Evolutionary conservation across 768 basidiomycete species (phyloP), one percentile per base, ranked within the genome.

Genomic region (Mrakia blollopis): DNA sequence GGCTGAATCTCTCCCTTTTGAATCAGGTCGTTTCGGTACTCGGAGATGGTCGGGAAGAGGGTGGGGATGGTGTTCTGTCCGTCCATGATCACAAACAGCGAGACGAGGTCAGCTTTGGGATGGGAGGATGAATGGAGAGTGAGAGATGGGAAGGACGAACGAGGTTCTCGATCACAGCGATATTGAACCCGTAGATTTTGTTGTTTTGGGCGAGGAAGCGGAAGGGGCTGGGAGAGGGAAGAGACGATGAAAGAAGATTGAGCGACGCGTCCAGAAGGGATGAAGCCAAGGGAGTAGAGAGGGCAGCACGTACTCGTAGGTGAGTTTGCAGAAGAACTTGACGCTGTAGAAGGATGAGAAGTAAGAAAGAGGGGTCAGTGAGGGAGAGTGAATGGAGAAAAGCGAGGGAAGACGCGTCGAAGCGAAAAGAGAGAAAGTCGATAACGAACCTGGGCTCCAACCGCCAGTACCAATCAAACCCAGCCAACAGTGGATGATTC

Each of bases 101-200:
- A 28, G 11, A 25, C 28, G 25, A 57, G 2, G 57, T 57, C 11
- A 57, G 57, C 7, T 47, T 54, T 23, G 57, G 25, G 14, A n/a
- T 1, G 0, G 57, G 10, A n/a, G 25, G 21, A n/a, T 23, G 21
- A 14, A 57, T 4, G 8, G 10, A 57, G 57, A 18, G 10, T 50
- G n/a, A n/a, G n/a, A n/a, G n/a, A 2, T 21, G 16, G 2, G 2
- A 50, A 28, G 13, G 25, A 57, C 57, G 23, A 25, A 57, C 57
- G 57, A 54, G 18, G 21, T 61, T 57, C 50, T 76, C 75, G 39
- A 76, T 35, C 28, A 76, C 75, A 37, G 75, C 75, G 28, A 76
- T 76, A 61, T 76, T 76, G 54, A 70, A 76, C 4, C 75, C 75
- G 68, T 76, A 76, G 35, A 76, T 21, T 69, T 76, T 76, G 68